Evolutionary conservation across 306 rosid genomes (phyloP), one percentile per base, ranked within the genome.

Genomic region (Neltuma alba): DNA sequence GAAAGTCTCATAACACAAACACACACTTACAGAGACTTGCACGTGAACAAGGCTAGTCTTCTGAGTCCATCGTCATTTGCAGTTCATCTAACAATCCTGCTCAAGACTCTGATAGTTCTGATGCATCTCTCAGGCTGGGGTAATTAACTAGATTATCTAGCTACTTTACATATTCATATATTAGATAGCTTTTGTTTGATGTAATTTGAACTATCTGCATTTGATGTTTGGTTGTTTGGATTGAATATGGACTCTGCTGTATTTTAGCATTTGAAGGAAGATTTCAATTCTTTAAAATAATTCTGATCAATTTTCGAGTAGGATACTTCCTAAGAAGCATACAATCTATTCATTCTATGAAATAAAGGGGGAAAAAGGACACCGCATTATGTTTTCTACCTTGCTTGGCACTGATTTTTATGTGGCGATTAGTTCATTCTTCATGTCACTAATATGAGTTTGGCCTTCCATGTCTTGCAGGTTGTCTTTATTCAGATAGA

Each of bases 51-150:
- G 82, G 81, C 9, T 37, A 79, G 10, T 76, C 88, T 44, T 48
- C 79, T 42, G 80, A 71, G 78, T 76, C 81, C 13, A 38, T 69
- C 37, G 30, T 71, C 66, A 63, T 70, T 27, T 81, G 75, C 75
- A 78, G 38, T 68, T 70, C 82, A 55, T 44, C 75, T 37, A 60
- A 76, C 50, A 70, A 79, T 63, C 78, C 81, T 76, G 69, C 70
- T 75, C 82, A 45, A 15, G 81, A 83, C 5, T 55, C 30, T 58
- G 62, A 75, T 27, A 79, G 65, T 61, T 65, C 84, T 9, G 82
- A 87, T 9, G 81, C 88, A 52, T 78, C 84, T 78, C 90, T 84
- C 67, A 87, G n/a, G 76, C 27, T 87, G 62, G 88, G 90, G 88
- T 87, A 38, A 81, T 78, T 67, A 37, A 21, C 36, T 34, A 7